Percentiles rank a stretch among this genome's conserved stretches.
These are phyloP conservation scores for Bryum argenteum DNA, from an alignment of 225 moss, liverwort and hornwort species.

Conservation along the genomic window DNA sequence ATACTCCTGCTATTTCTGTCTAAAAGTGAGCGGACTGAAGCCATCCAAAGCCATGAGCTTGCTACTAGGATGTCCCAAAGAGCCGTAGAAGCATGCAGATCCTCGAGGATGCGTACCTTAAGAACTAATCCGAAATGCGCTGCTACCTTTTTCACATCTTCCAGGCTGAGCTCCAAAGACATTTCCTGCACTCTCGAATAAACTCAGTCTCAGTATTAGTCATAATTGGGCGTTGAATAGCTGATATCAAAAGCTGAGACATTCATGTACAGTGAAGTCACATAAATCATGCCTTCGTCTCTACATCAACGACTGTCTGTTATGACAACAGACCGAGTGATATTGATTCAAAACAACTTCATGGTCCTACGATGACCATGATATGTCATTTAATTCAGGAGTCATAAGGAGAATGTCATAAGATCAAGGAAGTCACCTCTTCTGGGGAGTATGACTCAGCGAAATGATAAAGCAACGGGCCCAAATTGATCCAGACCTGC, in stretches of 20 bases:
- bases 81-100: no score
- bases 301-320: neutral
- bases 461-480: constrained; percentile 85
- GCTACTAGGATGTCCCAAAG: no score
- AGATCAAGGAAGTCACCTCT: constrained; percentile 49
- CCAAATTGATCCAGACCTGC: constrained; percentile 90
- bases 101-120: constrained; percentile 50
- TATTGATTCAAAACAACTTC: constrained; percentile 7
- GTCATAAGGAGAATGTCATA: constrained; percentile 2
- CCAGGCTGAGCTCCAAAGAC: constrained; percentile 80
- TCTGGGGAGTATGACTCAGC: constrained; percentile 66
- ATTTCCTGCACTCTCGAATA: constrained; percentile 63
- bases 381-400: constrained; percentile 10
- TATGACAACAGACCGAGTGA: neutral
- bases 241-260: neutral
- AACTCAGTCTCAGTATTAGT: constrained; percentile 22
- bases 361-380: neutral
- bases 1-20: no score
- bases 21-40: no score
- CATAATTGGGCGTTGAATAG: neutral
- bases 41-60: no score
- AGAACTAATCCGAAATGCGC: constrained; percentile 56
- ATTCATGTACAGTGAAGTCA: constrained; percentile 2
- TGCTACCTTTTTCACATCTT: constrained; percentile 72
- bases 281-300: neutral